phyloP scores from a whole-genome alignment of 148 eudicot genomes.

The Agrostemma githago region DNA sequence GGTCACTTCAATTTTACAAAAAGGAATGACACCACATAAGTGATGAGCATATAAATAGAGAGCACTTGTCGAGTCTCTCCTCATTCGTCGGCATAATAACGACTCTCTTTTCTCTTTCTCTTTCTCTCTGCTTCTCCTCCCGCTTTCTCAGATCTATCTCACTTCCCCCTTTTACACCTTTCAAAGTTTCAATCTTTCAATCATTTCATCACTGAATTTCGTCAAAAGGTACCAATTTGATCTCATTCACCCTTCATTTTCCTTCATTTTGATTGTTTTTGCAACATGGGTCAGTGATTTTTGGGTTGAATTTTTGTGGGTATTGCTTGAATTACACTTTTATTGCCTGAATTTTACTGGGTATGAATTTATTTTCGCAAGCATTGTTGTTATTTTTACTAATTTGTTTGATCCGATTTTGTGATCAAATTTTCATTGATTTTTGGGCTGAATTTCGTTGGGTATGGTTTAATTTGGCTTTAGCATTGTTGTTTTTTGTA shows the following conservation, averaged over 20 bases:
- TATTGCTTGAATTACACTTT: constrained; percentile 4
- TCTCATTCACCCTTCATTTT: background rate
- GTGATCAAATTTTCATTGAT: no score
- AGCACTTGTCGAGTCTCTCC: constrained; percentile 12
- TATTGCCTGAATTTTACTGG: constrained; percentile 14
- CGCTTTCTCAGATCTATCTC: constrained; percentile 20
- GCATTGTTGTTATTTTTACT: constrained; percentile 20
- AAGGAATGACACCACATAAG: background rate
- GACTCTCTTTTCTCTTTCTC: background rate
- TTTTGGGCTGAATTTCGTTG: constrained; percentile 12
- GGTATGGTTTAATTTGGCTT: constrained; percentile 12
- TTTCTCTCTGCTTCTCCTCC: background rate
- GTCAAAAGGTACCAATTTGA: constrained; percentile 18
- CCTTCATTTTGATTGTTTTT: background rate
- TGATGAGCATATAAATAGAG: constrained; percentile 21
- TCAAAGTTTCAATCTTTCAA: constrained; percentile 9
- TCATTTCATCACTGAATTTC: background rate
- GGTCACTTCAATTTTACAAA: no score
- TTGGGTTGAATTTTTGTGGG: constrained; percentile 12
- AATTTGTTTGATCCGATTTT: constrained; percentile 6
- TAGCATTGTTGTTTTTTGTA: constrained; percentile 19
- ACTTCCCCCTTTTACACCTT: background rate
- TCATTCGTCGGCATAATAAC: constrained; percentile 30
- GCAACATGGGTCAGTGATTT: constrained; percentile 1
- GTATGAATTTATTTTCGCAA: constrained; percentile 8